Conservation (phyloP, 306 rosid species). For the Cicer pinnatifidum region DNA sequence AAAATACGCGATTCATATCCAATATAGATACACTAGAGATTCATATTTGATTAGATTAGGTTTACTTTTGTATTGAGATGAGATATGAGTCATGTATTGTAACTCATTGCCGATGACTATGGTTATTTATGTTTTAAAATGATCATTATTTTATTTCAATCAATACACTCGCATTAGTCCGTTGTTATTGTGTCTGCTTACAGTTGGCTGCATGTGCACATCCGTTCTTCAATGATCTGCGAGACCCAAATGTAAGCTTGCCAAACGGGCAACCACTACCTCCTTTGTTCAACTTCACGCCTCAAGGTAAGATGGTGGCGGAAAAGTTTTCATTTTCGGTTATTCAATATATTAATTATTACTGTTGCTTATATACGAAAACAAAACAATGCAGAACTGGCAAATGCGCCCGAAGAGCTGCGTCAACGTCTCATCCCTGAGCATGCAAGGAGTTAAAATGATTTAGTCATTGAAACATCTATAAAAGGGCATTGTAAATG, state of each 20-base stretch:
- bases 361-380: slow-evolving; percentile 33
- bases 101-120: too few relatives aligned
- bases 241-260: slow-evolving; percentile 68
- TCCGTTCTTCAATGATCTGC: slow-evolving; percentile 79
- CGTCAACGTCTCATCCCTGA: slow-evolving; percentile 74
- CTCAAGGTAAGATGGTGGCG: slow-evolving; percentile 61
- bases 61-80: too few relatives aligned
- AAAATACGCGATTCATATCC: too few relatives aligned
- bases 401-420: slow-evolving; percentile 68
- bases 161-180: background rate
- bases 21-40: too few relatives aligned
- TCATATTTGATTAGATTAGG: too few relatives aligned
- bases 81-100: too few relatives aligned
- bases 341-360: background rate
- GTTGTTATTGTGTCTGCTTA: slow-evolving; percentile 32
- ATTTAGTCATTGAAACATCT: slow-evolving; percentile 16
- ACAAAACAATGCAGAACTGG: slow-evolving; percentile 60
- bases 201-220: slow-evolving; percentile 95
- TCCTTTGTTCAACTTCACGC: slow-evolving; percentile 79
- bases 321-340: background rate
- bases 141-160: background rate
- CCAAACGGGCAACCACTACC: slow-evolving; percentile 80
- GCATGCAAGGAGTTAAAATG: slow-evolving; percentile 57
- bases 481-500: slow-evolving; percentile 33
- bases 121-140: background rate